Percentiles rank a stretch among this genome's conserved stretches.
Conservation (phyloP, 2,329 filamentous ascomycete genomes). For the Fusarium lateritium region DNA sequence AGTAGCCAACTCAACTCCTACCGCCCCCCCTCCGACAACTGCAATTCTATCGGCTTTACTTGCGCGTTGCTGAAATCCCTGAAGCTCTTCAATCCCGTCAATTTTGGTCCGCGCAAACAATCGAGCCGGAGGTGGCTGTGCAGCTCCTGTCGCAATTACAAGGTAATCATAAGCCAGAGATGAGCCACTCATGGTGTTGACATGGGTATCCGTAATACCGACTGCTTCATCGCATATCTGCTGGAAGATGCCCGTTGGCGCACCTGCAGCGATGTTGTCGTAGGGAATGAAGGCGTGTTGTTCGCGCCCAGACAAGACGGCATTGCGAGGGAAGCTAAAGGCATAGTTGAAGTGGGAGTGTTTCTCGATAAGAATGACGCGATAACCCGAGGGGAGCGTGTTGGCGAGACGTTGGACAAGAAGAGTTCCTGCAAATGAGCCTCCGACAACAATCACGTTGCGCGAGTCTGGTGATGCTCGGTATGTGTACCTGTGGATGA, state of each 20-base stretch:
- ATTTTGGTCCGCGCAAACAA: neutral
- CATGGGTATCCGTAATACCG: neutral
- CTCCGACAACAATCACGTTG: slow-evolving; percentile 31
- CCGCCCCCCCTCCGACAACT: slow-evolving; percentile 31
- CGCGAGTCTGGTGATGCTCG: slow-evolving; percentile 3
- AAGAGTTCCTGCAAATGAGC: slow-evolving; percentile 31
- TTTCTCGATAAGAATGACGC: slow-evolving; percentile 33
- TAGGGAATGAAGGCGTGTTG: slow-evolving; percentile 16
- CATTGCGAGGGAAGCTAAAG: slow-evolving; percentile 30
- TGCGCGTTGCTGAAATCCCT: slow-evolving; percentile 13
- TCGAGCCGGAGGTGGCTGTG: slow-evolving; percentile 31
- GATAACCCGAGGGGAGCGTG: slow-evolving; percentile 26
- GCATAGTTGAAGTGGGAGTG: slow-evolving; percentile 39
- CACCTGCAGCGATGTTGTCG: slow-evolving; percentile 11
- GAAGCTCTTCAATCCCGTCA: slow-evolving; percentile 19
- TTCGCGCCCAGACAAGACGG: slow-evolving; percentile 22
- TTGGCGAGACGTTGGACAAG: slow-evolving; percentile 22
- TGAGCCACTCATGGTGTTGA: neutral
- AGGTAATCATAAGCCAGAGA: slow-evolving; percentile 20
- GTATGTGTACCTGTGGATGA: slow-evolving; percentile 29
- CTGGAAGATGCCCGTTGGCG: slow-evolving; percentile 21
- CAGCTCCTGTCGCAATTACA: slow-evolving; percentile 34
- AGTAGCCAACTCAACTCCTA: slow-evolving; percentile 19
- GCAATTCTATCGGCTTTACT: slow-evolving; percentile 2
- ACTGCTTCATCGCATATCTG: slow-evolving; percentile 17